These are phyloP conservation scores for Leishmania arabica DNA, from an alignment of 208 protist genomes.

Conservation along the genomic window DNA sequence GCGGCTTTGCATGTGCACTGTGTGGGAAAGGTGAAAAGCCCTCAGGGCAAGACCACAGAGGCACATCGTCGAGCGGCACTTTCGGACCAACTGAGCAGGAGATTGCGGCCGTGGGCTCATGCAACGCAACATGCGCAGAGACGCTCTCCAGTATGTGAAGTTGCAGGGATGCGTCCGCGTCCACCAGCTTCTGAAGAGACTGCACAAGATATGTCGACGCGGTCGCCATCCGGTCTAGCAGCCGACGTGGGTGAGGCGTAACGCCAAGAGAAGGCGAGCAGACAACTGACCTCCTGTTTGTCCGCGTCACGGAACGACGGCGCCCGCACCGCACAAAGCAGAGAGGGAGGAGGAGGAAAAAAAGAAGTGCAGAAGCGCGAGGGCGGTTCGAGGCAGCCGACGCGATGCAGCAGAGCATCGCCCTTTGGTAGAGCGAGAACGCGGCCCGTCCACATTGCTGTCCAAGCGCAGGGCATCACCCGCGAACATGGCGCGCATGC, in stretches of 20 bases:
- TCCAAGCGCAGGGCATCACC: not conserved
- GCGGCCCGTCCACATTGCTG: not conserved
- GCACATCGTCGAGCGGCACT: not conserved
- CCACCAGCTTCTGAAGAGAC: not conserved
- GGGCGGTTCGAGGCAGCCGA: not conserved
- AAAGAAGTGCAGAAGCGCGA: not conserved
- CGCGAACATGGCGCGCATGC: not conserved
- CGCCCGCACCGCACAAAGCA: not conserved
- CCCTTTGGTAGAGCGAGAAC: not conserved
- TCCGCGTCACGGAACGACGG: not conserved
- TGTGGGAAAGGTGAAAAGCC: slow-evolving; percentile 2
- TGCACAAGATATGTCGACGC: not conserved
- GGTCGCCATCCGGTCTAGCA: not conserved
- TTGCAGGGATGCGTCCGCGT: slow-evolving; percentile 2
- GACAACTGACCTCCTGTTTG: not conserved
- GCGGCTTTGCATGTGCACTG: not conserved
- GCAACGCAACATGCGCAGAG: not conserved
- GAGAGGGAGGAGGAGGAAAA: not conserved
- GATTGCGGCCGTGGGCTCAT: not conserved
- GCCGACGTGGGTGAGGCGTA: not conserved
- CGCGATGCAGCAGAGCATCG: not conserved
- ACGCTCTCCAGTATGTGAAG: slow-evolving; percentile 2
- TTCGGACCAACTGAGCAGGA: not conserved
- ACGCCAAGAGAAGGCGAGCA: not conserved
- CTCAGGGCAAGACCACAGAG: not conserved